Evolutionary conservation across 2,329 filamentous ascomycete species (phyloP).

Genomic region (Sphaerulina populicola): DNA sequence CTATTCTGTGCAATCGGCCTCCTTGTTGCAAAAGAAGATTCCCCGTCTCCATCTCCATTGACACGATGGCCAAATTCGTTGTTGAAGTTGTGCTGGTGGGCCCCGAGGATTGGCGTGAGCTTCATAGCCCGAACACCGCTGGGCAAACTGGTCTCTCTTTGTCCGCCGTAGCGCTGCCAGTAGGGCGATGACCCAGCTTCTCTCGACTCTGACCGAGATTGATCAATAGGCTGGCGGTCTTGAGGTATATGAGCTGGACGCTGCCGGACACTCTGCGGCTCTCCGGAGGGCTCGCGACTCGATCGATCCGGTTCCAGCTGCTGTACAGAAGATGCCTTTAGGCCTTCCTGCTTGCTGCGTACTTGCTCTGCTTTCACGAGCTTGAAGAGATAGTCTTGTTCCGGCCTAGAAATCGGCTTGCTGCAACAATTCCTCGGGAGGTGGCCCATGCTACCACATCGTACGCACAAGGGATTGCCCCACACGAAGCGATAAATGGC

Average conservation of each 20-base stretch:
- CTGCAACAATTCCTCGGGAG: slow-evolving; percentile 12
- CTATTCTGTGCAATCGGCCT: neutral
- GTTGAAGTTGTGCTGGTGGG: neutral
- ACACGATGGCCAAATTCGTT: neutral
- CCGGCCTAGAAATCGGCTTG: slow-evolving; percentile 6
- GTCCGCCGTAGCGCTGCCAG: slow-evolving; percentile 9
- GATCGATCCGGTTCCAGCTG: neutral
- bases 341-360: slow-evolving; percentile 13
- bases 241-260: neutral
- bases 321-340: neutral
- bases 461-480: slow-evolving; percentile 19
- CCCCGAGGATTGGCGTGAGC: neutral
- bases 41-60: neutral
- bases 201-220: neutral
- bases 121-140: neutral
- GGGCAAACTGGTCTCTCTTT: slow-evolving; percentile 1
- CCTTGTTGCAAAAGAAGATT: neutral
- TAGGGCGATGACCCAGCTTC: neutral
- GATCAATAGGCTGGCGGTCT: neutral
- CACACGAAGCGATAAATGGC: slow-evolving; percentile 16
- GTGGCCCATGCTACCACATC: slow-evolving; percentile 18
- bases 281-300: neutral
- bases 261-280: neutral
- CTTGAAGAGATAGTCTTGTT: slow-evolving; percentile 13
- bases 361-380: slow-evolving; percentile 14